Evolutionary conservation across 176 grass and related monocot species (phyloP), one percentile per base, ranked within the genome.

Genomic region (Alopecurus myosuroides): DNA sequence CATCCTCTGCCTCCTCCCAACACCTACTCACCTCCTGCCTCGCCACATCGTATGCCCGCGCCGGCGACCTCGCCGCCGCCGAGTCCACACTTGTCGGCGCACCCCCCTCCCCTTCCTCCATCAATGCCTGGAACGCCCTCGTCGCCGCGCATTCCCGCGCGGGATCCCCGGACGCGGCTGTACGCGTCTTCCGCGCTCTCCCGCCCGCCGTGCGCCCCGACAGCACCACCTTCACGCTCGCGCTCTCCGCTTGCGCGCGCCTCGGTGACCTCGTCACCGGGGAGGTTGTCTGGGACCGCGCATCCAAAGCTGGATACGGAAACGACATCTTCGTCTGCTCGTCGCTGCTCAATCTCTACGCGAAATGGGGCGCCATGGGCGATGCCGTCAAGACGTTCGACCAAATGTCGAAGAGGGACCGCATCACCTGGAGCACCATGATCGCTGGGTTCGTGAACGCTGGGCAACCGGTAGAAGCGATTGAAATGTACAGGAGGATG

Each of bases 211-310:
- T 31, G 55, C 86, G 86, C 34, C 86, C 86, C 56, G 88, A 94
- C 56, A 94, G 92, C 88, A 91, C 88, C 62, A 91, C 92, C 65
- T 88, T 94, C 88, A 94, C 92, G 4, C 78, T 94, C 78, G 83
- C 88, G 61, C 88, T 94, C 63, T 86, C 82, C 40, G 88, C 92
- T 28, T 94, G 88, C 68, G 86, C 83, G 36, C 88, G 87, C 68
- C 77, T 88, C 17, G 53, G 79, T 28, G 80, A 94, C 56, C 62
- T 94, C 30, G 61, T 10, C 46, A 12, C 86, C 14, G 92, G 83
- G 4, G 76, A 88, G 74, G 23, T 36, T 75, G 26, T 94, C 63
- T 84, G 34, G 76, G 65, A 25, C 44, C 86, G 81, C 63, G 88
- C 92, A 1, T 65, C 52, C 11, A 14, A 48, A 23, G 41, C 72